Conservation (phyloP, 768 basidiomycete species). For the Daedaleopsis nitida region DNA sequence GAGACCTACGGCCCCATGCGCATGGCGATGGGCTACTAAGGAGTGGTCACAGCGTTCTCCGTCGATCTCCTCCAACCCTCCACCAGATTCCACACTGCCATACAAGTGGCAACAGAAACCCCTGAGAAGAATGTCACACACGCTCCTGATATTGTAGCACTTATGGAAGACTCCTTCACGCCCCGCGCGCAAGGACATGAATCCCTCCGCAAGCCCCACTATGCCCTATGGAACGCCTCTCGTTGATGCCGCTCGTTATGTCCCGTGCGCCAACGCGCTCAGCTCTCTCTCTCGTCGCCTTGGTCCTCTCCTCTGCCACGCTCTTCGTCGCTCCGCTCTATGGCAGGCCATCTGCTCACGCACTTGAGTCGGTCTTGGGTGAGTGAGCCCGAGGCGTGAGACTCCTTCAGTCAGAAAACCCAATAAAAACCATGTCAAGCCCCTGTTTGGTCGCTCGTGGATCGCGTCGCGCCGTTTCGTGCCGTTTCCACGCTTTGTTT, state of each 20-base stretch:
- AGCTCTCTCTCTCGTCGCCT: constrained; percentile 10
- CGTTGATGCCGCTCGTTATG: constrained; percentile 26
- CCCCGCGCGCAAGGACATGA: background rate
- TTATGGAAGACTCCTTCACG: background rate
- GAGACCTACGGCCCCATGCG: constrained; percentile 72
- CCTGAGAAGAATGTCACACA: constrained; percentile 5
- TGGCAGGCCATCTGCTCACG: background rate
- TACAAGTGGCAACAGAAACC: background rate
- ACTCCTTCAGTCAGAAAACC: background rate
- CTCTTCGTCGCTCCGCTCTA: background rate
- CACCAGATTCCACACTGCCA: background rate
- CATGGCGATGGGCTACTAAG: constrained; percentile 39
- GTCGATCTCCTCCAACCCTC: background rate
- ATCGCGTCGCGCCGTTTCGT: background rate
- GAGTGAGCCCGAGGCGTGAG: background rate
- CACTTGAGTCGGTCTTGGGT: background rate
- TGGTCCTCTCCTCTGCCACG: background rate
- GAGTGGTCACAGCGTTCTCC: background rate
- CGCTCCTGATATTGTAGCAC: constrained; percentile 13
- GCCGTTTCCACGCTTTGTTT: background rate
- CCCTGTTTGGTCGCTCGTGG: background rate
- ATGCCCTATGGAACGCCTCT: constrained; percentile 22
- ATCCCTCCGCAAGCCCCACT: constrained; percentile 10
- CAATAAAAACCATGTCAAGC: constrained; percentile 5
- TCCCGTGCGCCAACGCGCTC: constrained; percentile 11